Conservation (phyloP, 805 yeast species). For the Isabelozyma heimii region DNA sequence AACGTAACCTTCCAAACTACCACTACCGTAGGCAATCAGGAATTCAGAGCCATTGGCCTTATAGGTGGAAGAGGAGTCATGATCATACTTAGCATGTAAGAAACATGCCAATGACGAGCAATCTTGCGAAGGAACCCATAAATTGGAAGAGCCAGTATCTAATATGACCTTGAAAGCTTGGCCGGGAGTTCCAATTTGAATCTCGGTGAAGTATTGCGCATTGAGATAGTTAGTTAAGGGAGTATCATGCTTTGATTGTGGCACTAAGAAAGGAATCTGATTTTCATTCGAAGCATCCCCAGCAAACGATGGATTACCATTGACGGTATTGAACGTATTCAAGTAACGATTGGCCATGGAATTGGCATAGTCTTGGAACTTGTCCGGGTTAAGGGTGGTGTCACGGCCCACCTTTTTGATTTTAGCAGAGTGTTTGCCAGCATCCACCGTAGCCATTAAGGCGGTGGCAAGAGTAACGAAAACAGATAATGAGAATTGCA, state of each 20-base stretch:
- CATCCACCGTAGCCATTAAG: conserved; percentile 41
- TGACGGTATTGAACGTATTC: conserved; percentile 41
- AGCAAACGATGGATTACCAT: conserved; percentile 16
- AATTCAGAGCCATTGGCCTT: conserved; percentile 84
- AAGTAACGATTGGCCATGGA: conserved; percentile 64
- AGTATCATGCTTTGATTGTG: conserved; percentile 54
- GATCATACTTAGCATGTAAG: conserved; percentile 89
- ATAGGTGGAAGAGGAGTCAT: conserved; percentile 76
- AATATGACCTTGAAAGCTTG: conserved; percentile 90
- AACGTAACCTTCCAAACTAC: conserved; percentile 87
- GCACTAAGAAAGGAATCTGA: conserved; percentile 44
- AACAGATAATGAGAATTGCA: conserved; percentile 34
- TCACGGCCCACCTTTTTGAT: conserved; percentile 58
- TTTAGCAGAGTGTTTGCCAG: conserved; percentile 53
- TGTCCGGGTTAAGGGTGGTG: conserved; percentile 51
- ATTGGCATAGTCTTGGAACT: conserved; percentile 51
- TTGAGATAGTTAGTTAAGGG: conserved; percentile 92
- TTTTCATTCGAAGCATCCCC: conserved; percentile 3
- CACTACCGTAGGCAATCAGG: conserved; percentile 88
- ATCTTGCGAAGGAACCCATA: conserved; percentile 92
- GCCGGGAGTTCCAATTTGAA: conserved; percentile 87
- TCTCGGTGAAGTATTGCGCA: conserved; percentile 95
- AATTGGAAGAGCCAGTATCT: conserved; percentile 95
- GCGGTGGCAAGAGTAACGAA: conserved; percentile 44
- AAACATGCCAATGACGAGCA: conserved; percentile 95